Conservation (phyloP, 2,329 filamentous ascomycete species). For the Cercospora zeina region DNA sequence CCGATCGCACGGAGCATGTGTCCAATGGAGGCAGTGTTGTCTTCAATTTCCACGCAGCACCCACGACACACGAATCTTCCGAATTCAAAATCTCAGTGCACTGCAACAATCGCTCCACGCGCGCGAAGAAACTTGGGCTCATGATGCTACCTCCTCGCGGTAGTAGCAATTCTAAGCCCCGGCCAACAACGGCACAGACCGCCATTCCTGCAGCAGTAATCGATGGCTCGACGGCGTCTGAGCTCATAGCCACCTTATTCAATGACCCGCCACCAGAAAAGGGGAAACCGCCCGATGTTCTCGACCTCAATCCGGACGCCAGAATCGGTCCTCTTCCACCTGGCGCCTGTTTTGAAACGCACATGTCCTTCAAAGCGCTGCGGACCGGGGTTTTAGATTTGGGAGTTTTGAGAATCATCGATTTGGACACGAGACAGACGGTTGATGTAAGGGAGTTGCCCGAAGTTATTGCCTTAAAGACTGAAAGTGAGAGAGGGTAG, state of each 20-base stretch:
- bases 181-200: slow-evolving; percentile 1
- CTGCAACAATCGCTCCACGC: slow-evolving; percentile 69
- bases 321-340: slow-evolving; percentile 71
- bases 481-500: background rate
- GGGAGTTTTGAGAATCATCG: slow-evolving; percentile 71
- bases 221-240: slow-evolving; percentile 12
- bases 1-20: background rate
- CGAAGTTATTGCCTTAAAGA: slow-evolving; percentile 55
- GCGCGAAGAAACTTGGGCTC: slow-evolving; percentile 67
- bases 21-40: slow-evolving; percentile 57
- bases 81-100: slow-evolving; percentile 73
- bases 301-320: slow-evolving; percentile 74
- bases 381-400: slow-evolving; percentile 66
- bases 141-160: slow-evolving; percentile 43
- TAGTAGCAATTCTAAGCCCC: slow-evolving; percentile 1
- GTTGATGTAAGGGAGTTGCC: slow-evolving; percentile 76
- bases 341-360: slow-evolving; percentile 70
- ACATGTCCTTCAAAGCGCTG: slow-evolving; percentile 70
- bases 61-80: slow-evolving; percentile 61
- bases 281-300: slow-evolving; percentile 64
- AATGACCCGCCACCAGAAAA: slow-evolving; percentile 37
- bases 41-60: slow-evolving; percentile 69
- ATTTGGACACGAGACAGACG: slow-evolving; percentile 72
- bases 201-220: background rate
- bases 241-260: slow-evolving; percentile 25